phyloP scores from a whole-genome alignment of 352 stramenopile species.

The Pythium aristosporum region DNA sequence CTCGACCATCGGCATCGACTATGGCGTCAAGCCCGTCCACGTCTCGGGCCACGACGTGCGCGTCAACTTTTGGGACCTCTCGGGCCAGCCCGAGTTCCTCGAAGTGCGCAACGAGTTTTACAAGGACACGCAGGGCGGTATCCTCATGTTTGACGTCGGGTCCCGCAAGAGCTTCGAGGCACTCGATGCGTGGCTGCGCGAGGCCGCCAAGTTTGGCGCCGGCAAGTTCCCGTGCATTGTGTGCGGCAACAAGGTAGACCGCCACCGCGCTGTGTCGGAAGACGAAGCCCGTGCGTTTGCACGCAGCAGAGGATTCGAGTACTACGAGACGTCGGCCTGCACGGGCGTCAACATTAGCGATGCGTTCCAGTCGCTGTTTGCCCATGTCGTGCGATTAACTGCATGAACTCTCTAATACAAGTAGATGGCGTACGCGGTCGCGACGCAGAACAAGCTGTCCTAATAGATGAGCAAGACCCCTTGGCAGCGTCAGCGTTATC shows the following conservation, averaged over 20 bases:
- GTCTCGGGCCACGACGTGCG: conserved; percentile 72
- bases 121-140: conserved; percentile 87
- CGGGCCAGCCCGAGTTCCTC: conserved; percentile 90
- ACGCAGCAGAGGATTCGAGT: conserved; percentile 72
- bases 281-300: conserved; percentile 81
- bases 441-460: conserved; percentile 89
- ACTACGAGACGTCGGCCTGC: conserved; percentile 92
- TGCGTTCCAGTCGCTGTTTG: conserved; percentile 83
- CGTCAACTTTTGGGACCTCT: conserved; percentile 96
- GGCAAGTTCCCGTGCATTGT: conserved; percentile 85
- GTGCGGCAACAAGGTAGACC: conserved; percentile 92
- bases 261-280: conserved; percentile 67
- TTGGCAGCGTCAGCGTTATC: no score
- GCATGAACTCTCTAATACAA: conserved; percentile 57
- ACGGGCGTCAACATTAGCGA: conserved; percentile 86
- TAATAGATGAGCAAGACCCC: conserved; percentile 29
- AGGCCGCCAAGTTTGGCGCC: conserved; percentile 89
- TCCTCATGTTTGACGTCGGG: conserved; percentile 82
- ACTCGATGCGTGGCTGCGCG: conserved; percentile 86
- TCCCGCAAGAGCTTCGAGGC: conserved; percentile 79
- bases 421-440: conserved; percentile 87
- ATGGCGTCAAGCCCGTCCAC: conserved; percentile 90
- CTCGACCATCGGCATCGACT: conserved; percentile 95
- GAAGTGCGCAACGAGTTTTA: conserved; percentile 98
- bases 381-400: conserved; percentile 51